Conservation (phyloP, 768 basidiomycete genomes). For the Lanmaoa pseudosensibilis region DNA sequence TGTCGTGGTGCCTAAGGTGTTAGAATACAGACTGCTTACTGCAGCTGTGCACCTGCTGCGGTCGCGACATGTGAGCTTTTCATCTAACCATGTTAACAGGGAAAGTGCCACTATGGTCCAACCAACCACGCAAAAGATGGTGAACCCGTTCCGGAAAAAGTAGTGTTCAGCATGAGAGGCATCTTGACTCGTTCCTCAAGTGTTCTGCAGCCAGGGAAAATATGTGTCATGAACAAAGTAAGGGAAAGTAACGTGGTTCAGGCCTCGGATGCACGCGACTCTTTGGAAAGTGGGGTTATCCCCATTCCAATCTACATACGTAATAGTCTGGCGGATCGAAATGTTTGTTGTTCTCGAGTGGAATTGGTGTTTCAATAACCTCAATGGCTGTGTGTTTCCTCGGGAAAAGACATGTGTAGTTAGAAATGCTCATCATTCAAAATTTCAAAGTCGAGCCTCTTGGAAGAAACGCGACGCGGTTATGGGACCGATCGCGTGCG, state of each 20-base stretch:
- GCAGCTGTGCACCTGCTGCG: neutral
- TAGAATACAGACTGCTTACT: neutral
- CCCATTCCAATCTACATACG: neutral
- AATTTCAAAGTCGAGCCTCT: neutral
- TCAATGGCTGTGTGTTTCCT: neutral
- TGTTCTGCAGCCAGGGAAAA: no score
- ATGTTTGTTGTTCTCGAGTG: neutral
- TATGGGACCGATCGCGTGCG: no score
- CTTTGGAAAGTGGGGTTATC: neutral
- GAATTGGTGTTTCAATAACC: neutral
- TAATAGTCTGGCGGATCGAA: neutral
- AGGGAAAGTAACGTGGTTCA: neutral
- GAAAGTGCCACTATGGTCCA: neutral
- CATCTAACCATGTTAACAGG: neutral
- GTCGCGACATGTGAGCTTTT: neutral
- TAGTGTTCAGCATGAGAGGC: neutral
- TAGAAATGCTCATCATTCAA: neutral
- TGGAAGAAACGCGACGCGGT: neutral
- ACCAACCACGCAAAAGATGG: neutral
- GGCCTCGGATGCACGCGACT: neutral
- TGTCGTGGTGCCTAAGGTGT: neutral
- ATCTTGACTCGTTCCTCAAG: neutral
- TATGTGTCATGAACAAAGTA: neutral
- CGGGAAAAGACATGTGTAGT: neutral
- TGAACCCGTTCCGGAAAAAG: neutral